Evolutionary conservation across 306 rosid genomes (phyloP), one percentile per base, ranked within the genome.

Genomic region (Cicer arietinum): DNA sequence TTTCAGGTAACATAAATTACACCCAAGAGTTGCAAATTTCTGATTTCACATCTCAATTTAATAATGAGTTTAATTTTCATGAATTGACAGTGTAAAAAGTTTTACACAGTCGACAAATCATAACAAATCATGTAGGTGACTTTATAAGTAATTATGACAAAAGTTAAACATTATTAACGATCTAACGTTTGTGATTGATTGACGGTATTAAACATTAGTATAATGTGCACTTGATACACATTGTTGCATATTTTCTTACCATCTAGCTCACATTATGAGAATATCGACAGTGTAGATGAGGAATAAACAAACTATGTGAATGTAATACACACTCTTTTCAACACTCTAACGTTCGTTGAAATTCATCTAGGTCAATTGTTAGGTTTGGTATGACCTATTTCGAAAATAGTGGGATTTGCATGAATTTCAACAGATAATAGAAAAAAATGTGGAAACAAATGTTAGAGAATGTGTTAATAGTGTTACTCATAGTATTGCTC

Each of bases 1-100:
- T 86, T 90, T 66, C 97, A 94, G 96, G 98, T 94, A 86, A 80
- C 75, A n/a, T 54, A 37, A 60, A 37, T 65, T 64, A 75, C 45
- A 13, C 10, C 18, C 10, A 41, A 81, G 47, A 73, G 14, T 58
- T 54, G 40, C 65, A 57, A 60, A 22, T 67, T 62, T 71, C 58
- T 45, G 44, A 48, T 50, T 41, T 44, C 11, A 45, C 71, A 14
- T 44, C 6, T 43, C 65, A 13, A 76, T 37, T 37, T 39, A 61
- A n/a, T 51, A 30, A 30, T 30, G 37, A 30, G 37, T 30, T 30
- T 30, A 30, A 30, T 30, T 30, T 3, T 30, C 37, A 30, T 30
- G 37, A 4, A 30, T 3, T 30, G 37, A 30, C 6, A 4, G 37
- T 30, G 6, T 30, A 30, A 30, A 30, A 30, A 3, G 37, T 30